Percentiles rank a stretch among this genome's conserved stretches.
phyloP scores from a whole-genome alignment of 2,329 filamentous ascomycete species.

The Venturia aucupariae region DNA sequence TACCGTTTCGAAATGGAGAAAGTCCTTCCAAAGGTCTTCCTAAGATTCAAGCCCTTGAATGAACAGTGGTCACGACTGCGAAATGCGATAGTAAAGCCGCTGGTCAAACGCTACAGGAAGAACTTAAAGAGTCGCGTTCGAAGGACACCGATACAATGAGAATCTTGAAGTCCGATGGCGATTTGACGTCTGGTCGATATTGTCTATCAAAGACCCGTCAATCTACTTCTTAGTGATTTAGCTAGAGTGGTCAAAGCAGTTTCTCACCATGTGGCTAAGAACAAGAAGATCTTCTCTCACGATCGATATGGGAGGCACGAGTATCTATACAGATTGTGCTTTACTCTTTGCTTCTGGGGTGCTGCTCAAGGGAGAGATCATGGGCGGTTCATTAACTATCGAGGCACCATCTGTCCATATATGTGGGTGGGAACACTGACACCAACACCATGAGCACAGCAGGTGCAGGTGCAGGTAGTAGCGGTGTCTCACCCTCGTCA shows the following conservation, averaged over 20 bases:
- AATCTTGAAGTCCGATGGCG: conserved; percentile 42
- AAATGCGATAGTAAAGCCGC: conserved; percentile 41
- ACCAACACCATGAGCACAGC: conserved; percentile 29
- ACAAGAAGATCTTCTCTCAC: conserved; percentile 42
- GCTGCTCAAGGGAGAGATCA: conserved; percentile 37
- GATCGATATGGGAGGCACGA: conserved; percentile 44
- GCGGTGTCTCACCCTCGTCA: conserved; percentile 41
- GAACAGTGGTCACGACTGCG: conserved; percentile 39
- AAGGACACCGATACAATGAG: conserved; percentile 37
- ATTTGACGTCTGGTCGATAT: conserved; percentile 37
- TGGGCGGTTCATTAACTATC: conserved; percentile 36
- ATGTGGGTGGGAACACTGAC: background rate
- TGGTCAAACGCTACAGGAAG: conserved; percentile 38
- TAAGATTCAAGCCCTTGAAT: conserved; percentile 41
- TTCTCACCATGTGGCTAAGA: conserved; percentile 36
- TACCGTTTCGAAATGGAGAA: conserved; percentile 35
- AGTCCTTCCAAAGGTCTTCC: conserved; percentile 38
- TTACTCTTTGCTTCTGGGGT: conserved; percentile 36
- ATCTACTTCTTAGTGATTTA: conserved; percentile 41
- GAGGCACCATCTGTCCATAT: conserved; percentile 37
- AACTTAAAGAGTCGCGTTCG: conserved; percentile 32
- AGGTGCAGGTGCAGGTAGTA: no score
- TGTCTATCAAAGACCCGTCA: conserved; percentile 39
- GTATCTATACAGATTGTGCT: conserved; percentile 40
- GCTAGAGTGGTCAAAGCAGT: conserved; percentile 43